Percentiles rank a stretch among this genome's conserved stretches.
phyloP scores from a whole-genome alignment of 805 yeast species.

The Saccharomycopsis lassenensis region DNA sequence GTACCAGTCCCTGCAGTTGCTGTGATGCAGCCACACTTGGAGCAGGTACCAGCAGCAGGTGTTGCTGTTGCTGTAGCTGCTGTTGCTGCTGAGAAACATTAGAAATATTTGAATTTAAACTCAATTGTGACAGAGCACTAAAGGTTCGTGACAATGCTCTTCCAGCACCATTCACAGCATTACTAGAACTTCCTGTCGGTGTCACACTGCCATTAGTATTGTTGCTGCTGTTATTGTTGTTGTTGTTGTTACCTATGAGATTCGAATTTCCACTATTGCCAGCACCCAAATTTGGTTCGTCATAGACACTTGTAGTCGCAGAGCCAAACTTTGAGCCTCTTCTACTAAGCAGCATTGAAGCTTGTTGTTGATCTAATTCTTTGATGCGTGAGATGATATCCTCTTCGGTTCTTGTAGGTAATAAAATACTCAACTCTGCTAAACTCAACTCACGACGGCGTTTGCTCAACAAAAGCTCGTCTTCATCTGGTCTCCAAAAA shows the following conservation, averaged over 20 bases:
- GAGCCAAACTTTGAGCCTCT: neutral
- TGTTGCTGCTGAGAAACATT: conserved; percentile 10
- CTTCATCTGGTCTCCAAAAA: conserved; percentile 54
- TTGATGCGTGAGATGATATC: conserved; percentile 60
- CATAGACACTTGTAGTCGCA: conserved; percentile 5
- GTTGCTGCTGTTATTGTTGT: neutral
- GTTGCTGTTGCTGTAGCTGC: conserved; percentile 3
- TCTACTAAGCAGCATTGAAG: too few relatives aligned
- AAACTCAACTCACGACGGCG: conserved; percentile 49
- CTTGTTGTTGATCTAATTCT: conserved; percentile 25
- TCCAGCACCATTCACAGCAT: too few relatives aligned
- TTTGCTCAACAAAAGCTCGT: conserved; percentile 47
- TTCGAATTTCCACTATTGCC: neutral
- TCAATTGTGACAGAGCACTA: conserved; percentile 13
- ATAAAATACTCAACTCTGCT: conserved; percentile 60
- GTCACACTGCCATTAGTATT: too few relatives aligned
- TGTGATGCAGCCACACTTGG: conserved; percentile 2
- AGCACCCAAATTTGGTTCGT: conserved; percentile 2
- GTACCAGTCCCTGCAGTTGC: neutral
- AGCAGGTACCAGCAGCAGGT: conserved; percentile 1
- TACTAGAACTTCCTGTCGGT: neutral
- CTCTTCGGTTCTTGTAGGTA: conserved; percentile 64
- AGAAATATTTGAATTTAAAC: conserved; percentile 11
- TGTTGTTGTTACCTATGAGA: neutral
- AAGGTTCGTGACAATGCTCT: conserved; percentile 14